Conservation (phyloP, 352 stramenopile genomes). For the Globisporangium viniferum region DNA sequence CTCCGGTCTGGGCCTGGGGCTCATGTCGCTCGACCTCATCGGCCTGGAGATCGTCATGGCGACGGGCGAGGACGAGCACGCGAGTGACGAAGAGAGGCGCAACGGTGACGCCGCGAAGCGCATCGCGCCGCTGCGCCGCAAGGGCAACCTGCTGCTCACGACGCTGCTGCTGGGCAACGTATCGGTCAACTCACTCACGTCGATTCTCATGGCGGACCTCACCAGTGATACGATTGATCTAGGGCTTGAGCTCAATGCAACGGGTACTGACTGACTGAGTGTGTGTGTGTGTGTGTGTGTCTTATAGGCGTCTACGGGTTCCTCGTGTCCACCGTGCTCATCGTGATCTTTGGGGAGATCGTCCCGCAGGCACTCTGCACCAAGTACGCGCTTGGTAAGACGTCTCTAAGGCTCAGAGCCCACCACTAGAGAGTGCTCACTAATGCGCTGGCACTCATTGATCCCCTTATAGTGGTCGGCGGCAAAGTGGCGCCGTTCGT, state of each 20-base stretch:
- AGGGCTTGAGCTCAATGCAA: background rate
- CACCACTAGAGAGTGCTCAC: background rate
- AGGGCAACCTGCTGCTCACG: slow-evolving; percentile 96
- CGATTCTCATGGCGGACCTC: slow-evolving; percentile 92
- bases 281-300: too few species aligned
- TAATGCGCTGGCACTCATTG: background rate
- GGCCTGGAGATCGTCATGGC: slow-evolving; percentile 96
- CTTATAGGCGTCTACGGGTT: slow-evolving; percentile 68
- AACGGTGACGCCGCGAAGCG: slow-evolving; percentile 59
- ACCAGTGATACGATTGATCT: slow-evolving; percentile 36
- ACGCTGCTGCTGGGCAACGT: slow-evolving; percentile 96
- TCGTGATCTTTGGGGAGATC: slow-evolving; percentile 95
- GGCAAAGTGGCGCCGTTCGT: slow-evolving; percentile 89
- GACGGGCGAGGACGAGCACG: slow-evolving; percentile 81
- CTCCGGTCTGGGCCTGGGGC: slow-evolving; percentile 92
- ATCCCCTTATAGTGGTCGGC: slow-evolving; percentile 44
- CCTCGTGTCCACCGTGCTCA: slow-evolving; percentile 90
- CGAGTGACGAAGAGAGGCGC: slow-evolving; percentile 59
- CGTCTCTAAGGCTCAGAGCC: background rate
- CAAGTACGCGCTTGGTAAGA: slow-evolving; percentile 38
- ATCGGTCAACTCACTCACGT: slow-evolving; percentile 94
- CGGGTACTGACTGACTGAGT: background rate
- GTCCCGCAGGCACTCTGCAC: slow-evolving; percentile 89
- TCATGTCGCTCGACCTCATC: slow-evolving; percentile 97
- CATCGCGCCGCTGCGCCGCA: slow-evolving; percentile 88